Base-by-base conservation (phyloP, 2,329 filamentous ascomycete genomes). In the Phaeosphaeria sp. region DNA sequence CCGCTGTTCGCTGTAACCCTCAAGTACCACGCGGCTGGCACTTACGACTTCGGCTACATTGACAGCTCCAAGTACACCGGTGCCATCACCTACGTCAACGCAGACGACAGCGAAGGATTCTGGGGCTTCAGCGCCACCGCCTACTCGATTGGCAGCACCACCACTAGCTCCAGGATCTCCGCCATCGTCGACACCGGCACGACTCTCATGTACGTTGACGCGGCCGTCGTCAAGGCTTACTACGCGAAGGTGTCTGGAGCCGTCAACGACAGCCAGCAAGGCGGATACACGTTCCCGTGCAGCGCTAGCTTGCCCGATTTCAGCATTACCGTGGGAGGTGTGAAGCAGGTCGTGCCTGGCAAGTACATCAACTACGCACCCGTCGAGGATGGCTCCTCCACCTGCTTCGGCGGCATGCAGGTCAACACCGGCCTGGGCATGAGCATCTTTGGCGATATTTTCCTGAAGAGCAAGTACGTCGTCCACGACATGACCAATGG, bases 371-470 rank as follows among this genome's bases (percentile, higher is more conserved):
- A 86, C 74, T 86, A 82, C 66, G 76, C 82, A 0, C 78, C 82
- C 6, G 59, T 80, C 49, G 64, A 70, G 9, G 59, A 69, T 8
- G 77, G 75, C n/a, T 72, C 72, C 59, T 67, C 66, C 33, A 76
- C 68, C 55, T 95, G 92, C 82, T 93, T 86, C 74, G 91, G 91
- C 54, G 92, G 91, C 49, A 84, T 96, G 61, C 92, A 95, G 81
- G 82, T 78, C 62, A 81, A 84, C 66, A 69, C 76, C 1, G 84
- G 82, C n/a, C 76, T 89, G 47, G 82, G 82, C 6, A 82, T 89
- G 61, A 86, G 83, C 55, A 92, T 96, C 70, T 85, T 93, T 55
- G 92, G 92, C 9, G 91, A 93, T 59, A 82, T 91, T 55, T 91
- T 93, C 80, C 83, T 95, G 65, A 95, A 95, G 85, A 86, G 86